These are phyloP conservation scores for Mycena leptocephala DNA, from an alignment of 768 basidiomycete genomes.

Conservation along the genomic window DNA sequence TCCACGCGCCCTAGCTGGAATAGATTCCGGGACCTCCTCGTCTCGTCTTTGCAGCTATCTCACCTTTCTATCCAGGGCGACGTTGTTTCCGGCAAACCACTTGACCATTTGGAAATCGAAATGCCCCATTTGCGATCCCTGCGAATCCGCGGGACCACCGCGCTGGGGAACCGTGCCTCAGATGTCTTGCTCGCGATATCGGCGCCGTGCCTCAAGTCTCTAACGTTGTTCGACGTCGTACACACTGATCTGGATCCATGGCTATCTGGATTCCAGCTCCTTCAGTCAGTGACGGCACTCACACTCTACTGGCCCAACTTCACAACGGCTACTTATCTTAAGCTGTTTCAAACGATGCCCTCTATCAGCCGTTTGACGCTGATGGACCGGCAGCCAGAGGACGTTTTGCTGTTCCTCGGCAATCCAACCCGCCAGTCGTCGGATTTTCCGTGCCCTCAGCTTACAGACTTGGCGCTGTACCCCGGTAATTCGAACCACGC, in stretches of 20 bases:
- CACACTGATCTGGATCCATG: conserved; percentile 19
- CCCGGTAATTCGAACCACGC: not conserved
- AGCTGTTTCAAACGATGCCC: conserved; percentile 16
- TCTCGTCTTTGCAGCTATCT: conserved; percentile 5
- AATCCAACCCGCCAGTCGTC: not conserved
- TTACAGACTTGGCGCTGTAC: conserved; percentile 23
- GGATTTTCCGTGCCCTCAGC: conserved; percentile 3
- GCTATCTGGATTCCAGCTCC: conserved; percentile 15
- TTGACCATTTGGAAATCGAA: conserved; percentile 1
- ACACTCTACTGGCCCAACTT: conserved; percentile 26
- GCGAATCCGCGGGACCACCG: conserved; percentile 27
- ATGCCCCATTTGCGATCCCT: conserved; percentile 18
- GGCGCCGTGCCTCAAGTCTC: conserved; percentile 8
- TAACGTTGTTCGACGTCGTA: conserved; percentile 20
- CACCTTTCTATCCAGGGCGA: conserved; percentile 24
- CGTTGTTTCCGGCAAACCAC: conserved; percentile 14
- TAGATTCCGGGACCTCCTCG: conserved; percentile 18
- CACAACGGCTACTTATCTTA: not conserved
- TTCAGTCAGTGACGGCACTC: conserved; percentile 16
- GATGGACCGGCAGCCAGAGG: conserved; percentile 17
- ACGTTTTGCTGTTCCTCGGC: conserved; percentile 17
- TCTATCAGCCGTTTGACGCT: conserved; percentile 19
- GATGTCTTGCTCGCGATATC: conserved; percentile 22
- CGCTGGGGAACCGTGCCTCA: conserved; percentile 20
- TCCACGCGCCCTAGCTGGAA: conserved; percentile 23